Evolutionary conservation across 805 yeast genomes (phyloP).

Genomic region (Suhomyces sp.): DNA sequence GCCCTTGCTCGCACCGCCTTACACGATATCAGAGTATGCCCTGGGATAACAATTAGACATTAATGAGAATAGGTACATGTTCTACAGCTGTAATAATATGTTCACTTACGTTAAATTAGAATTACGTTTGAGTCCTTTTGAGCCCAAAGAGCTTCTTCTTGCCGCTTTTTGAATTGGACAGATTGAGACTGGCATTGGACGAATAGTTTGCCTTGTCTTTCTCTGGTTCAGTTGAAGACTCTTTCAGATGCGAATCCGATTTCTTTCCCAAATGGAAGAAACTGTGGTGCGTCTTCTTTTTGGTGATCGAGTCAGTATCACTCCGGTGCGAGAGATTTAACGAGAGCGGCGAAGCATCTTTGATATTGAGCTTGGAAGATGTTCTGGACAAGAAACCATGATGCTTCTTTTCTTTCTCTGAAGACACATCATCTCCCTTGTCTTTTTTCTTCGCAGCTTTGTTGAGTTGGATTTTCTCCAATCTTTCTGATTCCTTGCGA

Average conservation of each 20-base stretch:
- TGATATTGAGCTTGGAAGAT: not conserved
- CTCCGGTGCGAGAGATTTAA: not conserved
- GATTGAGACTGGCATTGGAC: constrained; percentile 1
- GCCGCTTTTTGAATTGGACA: not conserved
- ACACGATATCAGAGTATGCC: not conserved
- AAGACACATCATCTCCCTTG: not conserved
- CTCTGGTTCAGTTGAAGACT: not conserved
- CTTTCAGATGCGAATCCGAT: constrained; percentile 1
- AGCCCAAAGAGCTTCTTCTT: constrained; percentile 1
- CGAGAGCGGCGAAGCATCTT: not conserved
- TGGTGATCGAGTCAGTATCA: not conserved
- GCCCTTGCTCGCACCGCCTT: not conserved
- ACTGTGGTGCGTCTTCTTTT: not conserved
- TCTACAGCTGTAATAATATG: not conserved
- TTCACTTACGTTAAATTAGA: not conserved
- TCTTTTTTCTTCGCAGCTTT: constrained; percentile 8
- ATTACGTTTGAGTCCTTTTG: not conserved
- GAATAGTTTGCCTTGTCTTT: not conserved
- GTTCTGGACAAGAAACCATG: not conserved
- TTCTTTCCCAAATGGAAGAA: constrained; percentile 1
- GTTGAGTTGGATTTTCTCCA: constrained; percentile 17
- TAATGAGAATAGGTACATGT: not conserved
- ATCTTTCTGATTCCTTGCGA: constrained; percentile 15
- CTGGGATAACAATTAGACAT: too few species aligned
- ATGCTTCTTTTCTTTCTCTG: not conserved